Evolutionary conservation across 352 stramenopile genomes (phyloP).

Genomic region (Phytophthora citrophthora): DNA sequence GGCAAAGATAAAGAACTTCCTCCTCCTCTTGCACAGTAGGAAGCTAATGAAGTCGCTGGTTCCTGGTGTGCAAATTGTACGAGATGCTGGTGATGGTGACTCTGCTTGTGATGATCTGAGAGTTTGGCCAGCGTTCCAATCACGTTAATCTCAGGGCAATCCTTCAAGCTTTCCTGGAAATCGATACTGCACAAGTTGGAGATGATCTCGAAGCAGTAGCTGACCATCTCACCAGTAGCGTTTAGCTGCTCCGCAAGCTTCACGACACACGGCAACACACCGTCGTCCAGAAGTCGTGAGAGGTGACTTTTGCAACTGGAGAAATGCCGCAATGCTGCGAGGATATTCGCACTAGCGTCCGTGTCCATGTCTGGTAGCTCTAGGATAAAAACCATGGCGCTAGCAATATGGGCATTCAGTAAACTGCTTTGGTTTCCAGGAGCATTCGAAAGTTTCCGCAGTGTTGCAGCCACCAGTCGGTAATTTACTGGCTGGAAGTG

Average conservation of each 20-base stretch:
- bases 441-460: constrained; percentile 70
- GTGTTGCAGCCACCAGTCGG: constrained; percentile 48
- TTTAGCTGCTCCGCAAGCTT: constrained; percentile 44
- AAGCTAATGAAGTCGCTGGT: constrained; percentile 13
- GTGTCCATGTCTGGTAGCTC: constrained; percentile 31
- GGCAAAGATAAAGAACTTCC: constrained; percentile 33
- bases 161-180: constrained; percentile 54
- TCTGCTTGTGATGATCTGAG: constrained; percentile 50
- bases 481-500: constrained; percentile 49
- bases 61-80: constrained; percentile 14
- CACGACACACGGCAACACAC: constrained; percentile 59
- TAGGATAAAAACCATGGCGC: constrained; percentile 60
- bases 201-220: constrained; percentile 77
- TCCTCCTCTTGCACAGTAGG: constrained; percentile 60
- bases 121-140: constrained; percentile 74
- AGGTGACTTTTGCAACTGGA: constrained; percentile 57
- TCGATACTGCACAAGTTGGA: constrained; percentile 70
- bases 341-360: constrained; percentile 49
- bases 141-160: constrained; percentile 66
- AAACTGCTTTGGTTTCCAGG: constrained; percentile 65
- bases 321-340: constrained; percentile 57
- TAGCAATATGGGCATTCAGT: constrained; percentile 47
- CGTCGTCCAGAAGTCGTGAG: constrained; percentile 50
- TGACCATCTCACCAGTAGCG: constrained; percentile 39
- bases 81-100: constrained; percentile 10